Evolutionary conservation across 108 stramenopile species (phyloP), one percentile per base, ranked within the genome.

Genomic region (Schizochytrium sp.): DNA sequence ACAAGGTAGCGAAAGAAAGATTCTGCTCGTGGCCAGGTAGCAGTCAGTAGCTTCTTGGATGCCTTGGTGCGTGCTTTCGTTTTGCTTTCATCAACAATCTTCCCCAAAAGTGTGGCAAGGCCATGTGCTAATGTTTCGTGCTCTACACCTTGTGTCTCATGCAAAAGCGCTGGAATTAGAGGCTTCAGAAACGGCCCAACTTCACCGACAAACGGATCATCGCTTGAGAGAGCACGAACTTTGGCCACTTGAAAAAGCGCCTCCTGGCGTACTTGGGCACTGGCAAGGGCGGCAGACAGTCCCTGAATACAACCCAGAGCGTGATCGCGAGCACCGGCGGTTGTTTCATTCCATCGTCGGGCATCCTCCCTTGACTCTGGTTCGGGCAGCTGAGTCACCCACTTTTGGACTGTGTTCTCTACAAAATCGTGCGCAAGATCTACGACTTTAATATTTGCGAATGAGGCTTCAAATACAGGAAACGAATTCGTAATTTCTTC

Each of bases 331-430:
- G 76, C 76, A 28, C 50, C 47, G n/a, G 47, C 28, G 50, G 76
- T 83, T n/a, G 50, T 10, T 38, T 55, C 50, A 55, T 83, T 83
- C 76, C 76, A 83, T 2, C 8, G 2, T 56, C 76, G 76, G n/a
- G 76, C 76, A n/a, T 83, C 76, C 28, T 83, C 76, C 10, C 47
- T 47, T n/a, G 76, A 83, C 47, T 47, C 13, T n/a, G 76, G 76
- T 53, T 49, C 76, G 76, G 50, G 76, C 49, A 83, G 76, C 12
- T 10, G 5, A n/a, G 10, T 40, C n/a, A 83, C 50, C 76, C 76
- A 83, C 50, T 28, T 38, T 1, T 49, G 76, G 7, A 28, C 76
- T 28, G 2, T 2, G 47, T 50, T 28, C 47, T 17, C 28, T n/a
- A 83, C 15, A 10, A 83, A 83, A 7, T 8, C 15, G 10, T 42